Percentiles rank a stretch among this genome's conserved stretches.
phyloP scores from a whole-genome alignment of 2,329 filamentous ascomycete species.

The Talaromyces islandicus region DNA sequence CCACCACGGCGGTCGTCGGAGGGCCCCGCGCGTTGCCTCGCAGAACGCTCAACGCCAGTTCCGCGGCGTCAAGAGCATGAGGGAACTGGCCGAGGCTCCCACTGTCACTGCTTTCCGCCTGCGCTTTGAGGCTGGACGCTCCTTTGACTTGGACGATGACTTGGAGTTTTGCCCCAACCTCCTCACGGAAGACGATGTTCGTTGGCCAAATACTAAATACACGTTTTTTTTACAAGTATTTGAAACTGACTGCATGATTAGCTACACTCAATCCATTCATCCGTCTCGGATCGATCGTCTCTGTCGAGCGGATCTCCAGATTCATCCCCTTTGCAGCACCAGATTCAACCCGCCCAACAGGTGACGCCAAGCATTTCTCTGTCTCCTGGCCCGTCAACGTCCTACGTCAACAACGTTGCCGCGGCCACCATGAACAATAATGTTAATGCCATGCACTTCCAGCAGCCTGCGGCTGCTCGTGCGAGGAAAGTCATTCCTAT shows the following conservation, averaged over 20 bases:
- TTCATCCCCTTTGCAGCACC: constrained; percentile 83
- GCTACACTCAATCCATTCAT: constrained; percentile 86
- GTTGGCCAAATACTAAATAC: constrained; percentile 16
- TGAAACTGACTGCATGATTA: constrained; percentile 35
- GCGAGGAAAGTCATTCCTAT: constrained; percentile 95
- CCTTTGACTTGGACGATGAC: constrained; percentile 94
- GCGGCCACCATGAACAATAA: constrained; percentile 62
- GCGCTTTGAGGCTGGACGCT: constrained; percentile 84
- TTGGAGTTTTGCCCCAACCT: constrained; percentile 91
- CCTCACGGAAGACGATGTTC: constrained; percentile 87
- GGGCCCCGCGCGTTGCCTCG: constrained; percentile 71
- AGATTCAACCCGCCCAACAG: constrained; percentile 64
- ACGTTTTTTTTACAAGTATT: background rate
- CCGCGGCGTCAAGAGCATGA: constrained; percentile 76
- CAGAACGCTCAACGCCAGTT: constrained; percentile 85
- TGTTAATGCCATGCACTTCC: constrained; percentile 65
- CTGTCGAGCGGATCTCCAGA: constrained; percentile 91
- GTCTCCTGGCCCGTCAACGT: constrained; percentile 49
- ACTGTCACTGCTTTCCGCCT: constrained; percentile 72
- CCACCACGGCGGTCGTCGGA: constrained; percentile 77
- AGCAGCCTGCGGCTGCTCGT: constrained; percentile 84
- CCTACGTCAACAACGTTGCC: constrained; percentile 41
- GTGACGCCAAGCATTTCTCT: constrained; percentile 69
- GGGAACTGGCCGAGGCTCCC: constrained; percentile 75
- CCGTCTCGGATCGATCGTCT: constrained; percentile 86